Evolutionary conservation across 2,329 filamentous ascomycete genomes (phyloP).

Genomic region (Colletotrichum godetiae): DNA sequence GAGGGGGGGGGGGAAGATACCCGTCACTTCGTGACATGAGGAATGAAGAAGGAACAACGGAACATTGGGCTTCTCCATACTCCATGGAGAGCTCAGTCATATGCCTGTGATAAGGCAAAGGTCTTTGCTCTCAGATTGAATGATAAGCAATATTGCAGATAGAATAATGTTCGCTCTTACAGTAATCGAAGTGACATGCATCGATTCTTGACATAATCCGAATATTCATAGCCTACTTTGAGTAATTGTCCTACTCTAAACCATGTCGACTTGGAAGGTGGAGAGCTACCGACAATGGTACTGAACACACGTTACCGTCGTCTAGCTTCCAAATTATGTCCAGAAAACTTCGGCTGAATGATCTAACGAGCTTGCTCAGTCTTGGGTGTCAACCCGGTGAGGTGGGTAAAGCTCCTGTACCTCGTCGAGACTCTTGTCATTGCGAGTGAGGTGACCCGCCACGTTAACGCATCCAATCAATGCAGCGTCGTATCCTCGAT

Average conservation of each 20-base stretch:
- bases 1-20: background rate
- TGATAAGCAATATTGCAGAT: background rate
- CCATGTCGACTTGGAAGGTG: no score
- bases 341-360: no score
- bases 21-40: background rate
- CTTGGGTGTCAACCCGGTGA: no score
- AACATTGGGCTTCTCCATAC: accelerated
- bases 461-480: background rate
- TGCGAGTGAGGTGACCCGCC: background rate
- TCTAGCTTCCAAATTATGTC: no score
- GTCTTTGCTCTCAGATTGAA: background rate
- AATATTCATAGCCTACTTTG: no score
- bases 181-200: background rate
- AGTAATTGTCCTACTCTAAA: no score
- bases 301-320: no score
- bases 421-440: background rate
- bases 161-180: background rate
- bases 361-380: no score
- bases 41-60: background rate
- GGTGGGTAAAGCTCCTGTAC: background rate
- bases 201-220: background rate
- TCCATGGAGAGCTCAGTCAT: background rate
- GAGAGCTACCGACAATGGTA: no score
- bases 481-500: background rate
- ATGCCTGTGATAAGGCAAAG: background rate